Percentiles rank a stretch among this genome's conserved stretches.
phyloP scores from a whole-genome alignment of 2,329 filamentous ascomycete species.

The Hypoxylon sp. region DNA sequence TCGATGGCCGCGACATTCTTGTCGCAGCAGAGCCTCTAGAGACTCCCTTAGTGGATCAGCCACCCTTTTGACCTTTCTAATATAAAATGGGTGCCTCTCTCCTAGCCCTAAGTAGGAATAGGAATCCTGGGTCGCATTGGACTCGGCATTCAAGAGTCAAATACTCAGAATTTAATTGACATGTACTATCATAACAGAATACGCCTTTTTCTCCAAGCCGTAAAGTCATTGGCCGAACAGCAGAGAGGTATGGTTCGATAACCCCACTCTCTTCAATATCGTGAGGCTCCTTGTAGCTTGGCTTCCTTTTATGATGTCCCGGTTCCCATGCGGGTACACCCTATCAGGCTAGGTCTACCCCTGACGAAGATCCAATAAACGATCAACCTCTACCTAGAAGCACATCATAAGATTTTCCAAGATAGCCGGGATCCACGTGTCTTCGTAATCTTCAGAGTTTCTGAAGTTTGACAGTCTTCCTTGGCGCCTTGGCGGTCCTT shows the following conservation, averaged over 20 bases:
- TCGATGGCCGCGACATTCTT: constrained; percentile 26
- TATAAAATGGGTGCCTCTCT: not conserved
- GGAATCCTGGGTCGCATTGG: not conserved
- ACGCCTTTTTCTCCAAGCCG: constrained; percentile 1
- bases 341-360: constrained; percentile 7
- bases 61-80: no score
- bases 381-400: constrained; percentile 39
- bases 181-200: constrained; percentile 12
- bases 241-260: constrained; percentile 31
- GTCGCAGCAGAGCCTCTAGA: constrained; percentile 21
- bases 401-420: constrained; percentile 36
- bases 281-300: constrained; percentile 42
- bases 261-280: constrained; percentile 23
- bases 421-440: constrained; percentile 29
- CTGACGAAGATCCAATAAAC: constrained; percentile 28
- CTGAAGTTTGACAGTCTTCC: constrained; percentile 22
- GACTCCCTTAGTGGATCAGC: no score
- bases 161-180: constrained; percentile 7
- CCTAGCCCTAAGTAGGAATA: constrained; percentile 1
- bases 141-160: constrained; percentile 16
- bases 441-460: constrained; percentile 35
- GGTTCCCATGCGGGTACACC: constrained; percentile 16
- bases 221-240: constrained; percentile 10
- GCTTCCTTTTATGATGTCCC: constrained; percentile 15
- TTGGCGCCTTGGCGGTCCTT: constrained; percentile 37